A percentile compares a stretch with the other conserved stretches of the same genome.
phyloP scores from a whole-genome alignment of 2,329 filamentous ascomycete species.

The Arthrobotrys musiformis region DNA sequence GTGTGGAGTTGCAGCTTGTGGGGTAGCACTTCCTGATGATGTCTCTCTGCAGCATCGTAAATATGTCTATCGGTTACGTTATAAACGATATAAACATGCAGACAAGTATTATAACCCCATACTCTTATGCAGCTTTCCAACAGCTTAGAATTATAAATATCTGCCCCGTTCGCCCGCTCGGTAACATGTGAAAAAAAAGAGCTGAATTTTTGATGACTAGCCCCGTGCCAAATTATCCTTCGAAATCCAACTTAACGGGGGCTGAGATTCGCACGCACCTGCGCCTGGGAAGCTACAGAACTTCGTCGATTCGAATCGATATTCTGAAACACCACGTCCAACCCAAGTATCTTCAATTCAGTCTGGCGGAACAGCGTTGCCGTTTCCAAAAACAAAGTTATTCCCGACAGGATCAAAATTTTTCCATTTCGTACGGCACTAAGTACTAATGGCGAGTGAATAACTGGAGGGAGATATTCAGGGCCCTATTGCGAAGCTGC shows the following conservation, averaged over 20 bases:
- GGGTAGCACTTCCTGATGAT: constrained; percentile 42
- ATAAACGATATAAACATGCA: constrained; percentile 31
- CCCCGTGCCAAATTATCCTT: constrained; percentile 16
- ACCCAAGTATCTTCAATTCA: constrained; percentile 10
- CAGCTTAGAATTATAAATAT: constrained; percentile 45
- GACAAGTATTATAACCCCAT: constrained; percentile 33
- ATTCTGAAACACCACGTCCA: constrained; percentile 11
- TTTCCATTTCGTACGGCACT: constrained; percentile 51
- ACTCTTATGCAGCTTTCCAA: constrained; percentile 16
- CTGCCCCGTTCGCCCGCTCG: constrained; percentile 37
- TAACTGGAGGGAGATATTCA: constrained; percentile 35
- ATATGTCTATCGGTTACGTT: constrained; percentile 45
- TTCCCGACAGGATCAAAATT: constrained; percentile 4
- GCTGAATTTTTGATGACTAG: neutral
- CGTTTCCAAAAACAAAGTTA: neutral
- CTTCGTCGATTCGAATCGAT: constrained; percentile 1
- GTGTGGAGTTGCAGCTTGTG: constrained; percentile 49
- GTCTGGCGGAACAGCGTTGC: constrained; percentile 14
- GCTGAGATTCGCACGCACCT: constrained; percentile 6
- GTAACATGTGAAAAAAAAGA: constrained; percentile 48
- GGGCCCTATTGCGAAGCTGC: constrained; percentile 26
- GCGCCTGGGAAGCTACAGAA: neutral
- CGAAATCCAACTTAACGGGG: neutral
- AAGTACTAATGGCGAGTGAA: constrained; percentile 13
- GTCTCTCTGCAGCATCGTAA: constrained; percentile 18